phyloP scores from a whole-genome alignment of 2,329 filamentous ascomycete genomes.

The Sporothrix pallida region DNA sequence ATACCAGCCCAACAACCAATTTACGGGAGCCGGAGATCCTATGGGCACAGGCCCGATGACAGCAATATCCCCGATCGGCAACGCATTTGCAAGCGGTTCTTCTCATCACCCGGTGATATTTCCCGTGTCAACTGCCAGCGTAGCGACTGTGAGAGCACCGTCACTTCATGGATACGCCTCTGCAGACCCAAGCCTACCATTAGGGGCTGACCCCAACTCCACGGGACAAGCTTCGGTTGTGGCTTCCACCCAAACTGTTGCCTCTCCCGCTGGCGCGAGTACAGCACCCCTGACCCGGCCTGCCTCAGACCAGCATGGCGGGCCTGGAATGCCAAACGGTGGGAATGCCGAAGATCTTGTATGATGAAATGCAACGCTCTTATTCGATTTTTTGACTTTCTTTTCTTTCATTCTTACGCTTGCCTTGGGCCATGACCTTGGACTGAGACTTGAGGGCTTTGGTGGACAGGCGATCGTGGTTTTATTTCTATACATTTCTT shows the following conservation, averaged over 20 bases:
- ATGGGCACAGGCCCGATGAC: background rate
- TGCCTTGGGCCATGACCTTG: background rate
- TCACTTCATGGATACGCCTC: background rate
- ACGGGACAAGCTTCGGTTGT: background rate
- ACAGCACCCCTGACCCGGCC: conserved; percentile 9
- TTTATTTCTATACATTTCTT: background rate
- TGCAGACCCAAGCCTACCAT: background rate
- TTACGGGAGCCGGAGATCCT: background rate
- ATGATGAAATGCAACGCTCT: too few relatives aligned
- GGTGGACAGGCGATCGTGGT: background rate
- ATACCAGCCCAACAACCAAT: background rate
- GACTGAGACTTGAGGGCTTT: background rate
- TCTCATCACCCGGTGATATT: background rate
- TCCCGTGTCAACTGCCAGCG: background rate
- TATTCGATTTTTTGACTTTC: background rate
- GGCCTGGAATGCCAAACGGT: background rate
- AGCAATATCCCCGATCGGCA: background rate
- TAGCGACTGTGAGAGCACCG: background rate
- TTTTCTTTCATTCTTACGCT: background rate
- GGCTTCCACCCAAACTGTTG: background rate
- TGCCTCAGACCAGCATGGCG: background rate
- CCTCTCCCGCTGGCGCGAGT: background rate
- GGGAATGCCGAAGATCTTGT: background rate
- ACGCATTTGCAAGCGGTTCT: background rate
- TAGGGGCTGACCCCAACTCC: too few relatives aligned